A percentile compares a stretch with the other conserved stretches of the same genome.
Conservation (phyloP, 306 rosid species). For the Vigna angularis region DNA sequence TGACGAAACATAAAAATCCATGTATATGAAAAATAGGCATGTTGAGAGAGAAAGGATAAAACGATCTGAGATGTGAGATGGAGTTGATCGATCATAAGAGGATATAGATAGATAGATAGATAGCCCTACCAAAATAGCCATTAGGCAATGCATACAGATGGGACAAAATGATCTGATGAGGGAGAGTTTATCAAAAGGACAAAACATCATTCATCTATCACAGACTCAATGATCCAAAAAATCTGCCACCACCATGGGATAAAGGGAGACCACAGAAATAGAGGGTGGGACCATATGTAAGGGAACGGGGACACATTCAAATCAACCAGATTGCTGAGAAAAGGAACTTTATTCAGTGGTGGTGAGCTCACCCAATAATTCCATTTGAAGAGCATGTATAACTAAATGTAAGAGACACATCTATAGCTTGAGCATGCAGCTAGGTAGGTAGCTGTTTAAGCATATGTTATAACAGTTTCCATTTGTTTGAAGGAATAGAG, state of each 20-base stretch:
- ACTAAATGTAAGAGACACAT: slow-evolving; percentile 39
- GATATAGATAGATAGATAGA: slow-evolving; percentile 7
- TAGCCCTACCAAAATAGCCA: slow-evolving; percentile 30
- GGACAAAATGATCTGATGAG: slow-evolving; percentile 43
- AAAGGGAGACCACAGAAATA: slow-evolving; percentile 51
- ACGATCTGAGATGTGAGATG: slow-evolving; percentile 6
- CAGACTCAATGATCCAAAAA: slow-evolving; percentile 37
- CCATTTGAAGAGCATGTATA: slow-evolving; percentile 40
- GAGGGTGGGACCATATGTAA: slow-evolving; percentile 56
- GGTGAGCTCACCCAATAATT: slow-evolving; percentile 53
- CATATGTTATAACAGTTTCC: slow-evolving; percentile 44
- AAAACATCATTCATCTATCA: slow-evolving; percentile 37
- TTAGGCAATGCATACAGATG: slow-evolving; percentile 16
- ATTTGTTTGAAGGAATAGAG: too few species aligned
- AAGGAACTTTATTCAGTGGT: slow-evolving; percentile 43
- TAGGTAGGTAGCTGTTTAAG: slow-evolving; percentile 42
- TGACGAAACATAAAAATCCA: not conserved
- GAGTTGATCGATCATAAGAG: not conserved
- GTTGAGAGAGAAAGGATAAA: slow-evolving; percentile 35
- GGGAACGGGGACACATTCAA: slow-evolving; percentile 46
- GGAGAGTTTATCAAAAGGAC: slow-evolving; percentile 39
- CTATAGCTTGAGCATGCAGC: slow-evolving; percentile 38
- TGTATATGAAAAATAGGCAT: not conserved
- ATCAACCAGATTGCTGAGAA: slow-evolving; percentile 52
- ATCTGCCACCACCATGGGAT: slow-evolving; percentile 38